These are phyloP conservation scores for Periconia sp. DNA, from an alignment of 2,329 filamentous ascomycete species.

Conservation along the genomic window DNA sequence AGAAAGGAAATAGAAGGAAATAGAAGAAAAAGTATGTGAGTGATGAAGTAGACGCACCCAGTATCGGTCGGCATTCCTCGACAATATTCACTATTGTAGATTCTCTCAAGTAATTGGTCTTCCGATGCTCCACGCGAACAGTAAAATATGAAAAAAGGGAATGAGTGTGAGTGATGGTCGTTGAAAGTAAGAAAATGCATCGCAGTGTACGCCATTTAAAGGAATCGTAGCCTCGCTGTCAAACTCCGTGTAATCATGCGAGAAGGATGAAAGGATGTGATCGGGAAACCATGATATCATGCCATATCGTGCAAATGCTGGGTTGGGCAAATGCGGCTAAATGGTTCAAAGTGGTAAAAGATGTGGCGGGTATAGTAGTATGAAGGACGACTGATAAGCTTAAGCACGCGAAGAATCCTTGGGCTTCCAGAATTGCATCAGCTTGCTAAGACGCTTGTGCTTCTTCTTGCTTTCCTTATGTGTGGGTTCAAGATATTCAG, in stretches of 20 bases:
- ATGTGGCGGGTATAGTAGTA: constrained; percentile 13
- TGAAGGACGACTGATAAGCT: constrained; percentile 4
- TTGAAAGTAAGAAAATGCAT: constrained; percentile 28
- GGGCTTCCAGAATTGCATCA: constrained; percentile 77
- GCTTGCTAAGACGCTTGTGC: constrained; percentile 68
- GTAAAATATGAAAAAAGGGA: constrained; percentile 17
- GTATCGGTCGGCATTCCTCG: constrained; percentile 33
- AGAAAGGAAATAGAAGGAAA: not conserved
- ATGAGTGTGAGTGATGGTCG: constrained; percentile 33
- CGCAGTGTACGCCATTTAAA: constrained; percentile 41
- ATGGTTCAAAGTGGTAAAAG: constrained; percentile 20
- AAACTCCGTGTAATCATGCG: constrained; percentile 41
- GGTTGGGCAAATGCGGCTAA: constrained; percentile 15
- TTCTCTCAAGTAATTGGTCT: constrained; percentile 29
- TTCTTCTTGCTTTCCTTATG: constrained; percentile 67
- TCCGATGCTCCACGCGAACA: constrained; percentile 19
- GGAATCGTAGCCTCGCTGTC: constrained; percentile 38
- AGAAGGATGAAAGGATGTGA: constrained; percentile 23
- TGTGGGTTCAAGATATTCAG: constrained; percentile 57
- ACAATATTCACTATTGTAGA: constrained; percentile 15
- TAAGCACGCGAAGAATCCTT: constrained; percentile 33
- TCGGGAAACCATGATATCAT: constrained; percentile 39
- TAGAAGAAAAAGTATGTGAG: not conserved
- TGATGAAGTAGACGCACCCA: constrained; percentile 10
- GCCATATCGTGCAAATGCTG: constrained; percentile 26